Conservation (phyloP, 257 asterid genomes). For the Salvia rosmarinus region DNA sequence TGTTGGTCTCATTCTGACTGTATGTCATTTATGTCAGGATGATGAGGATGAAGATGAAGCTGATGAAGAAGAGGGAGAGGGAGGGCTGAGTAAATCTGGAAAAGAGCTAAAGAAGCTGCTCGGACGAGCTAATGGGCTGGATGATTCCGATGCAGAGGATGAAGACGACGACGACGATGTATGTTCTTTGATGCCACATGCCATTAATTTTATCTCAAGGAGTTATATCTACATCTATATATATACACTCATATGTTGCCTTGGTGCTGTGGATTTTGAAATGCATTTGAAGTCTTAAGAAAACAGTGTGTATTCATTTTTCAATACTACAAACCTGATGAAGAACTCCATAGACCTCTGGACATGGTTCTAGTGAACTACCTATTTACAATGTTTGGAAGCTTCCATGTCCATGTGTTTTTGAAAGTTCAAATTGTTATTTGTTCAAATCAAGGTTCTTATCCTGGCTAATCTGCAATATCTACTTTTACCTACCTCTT, state of each 20-base stretch:
- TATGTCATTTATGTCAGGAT: constrained; percentile 55
- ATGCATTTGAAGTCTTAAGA: not conserved
- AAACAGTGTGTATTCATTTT: constrained; percentile 12
- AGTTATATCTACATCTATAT: not conserved
- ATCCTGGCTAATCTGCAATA: not conserved
- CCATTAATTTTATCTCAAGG: constrained; percentile 13
- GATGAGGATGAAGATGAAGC: constrained; percentile 91
- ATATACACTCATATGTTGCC: not conserved
- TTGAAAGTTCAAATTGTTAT: constrained; percentile 6
- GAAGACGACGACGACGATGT: constrained; percentile 92
- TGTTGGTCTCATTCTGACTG: not conserved
- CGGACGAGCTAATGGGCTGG: constrained; percentile 80
- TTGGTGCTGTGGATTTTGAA: not conserved
- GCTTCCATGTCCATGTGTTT: constrained; percentile 16
- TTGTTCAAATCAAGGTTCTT: constrained; percentile 9
- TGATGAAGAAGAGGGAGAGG: constrained; percentile 70
- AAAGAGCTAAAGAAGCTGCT: constrained; percentile 95
- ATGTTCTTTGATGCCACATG: constrained; percentile 38
- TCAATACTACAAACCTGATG: not conserved
- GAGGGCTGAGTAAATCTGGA: constrained; percentile 93
- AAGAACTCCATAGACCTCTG: not conserved
- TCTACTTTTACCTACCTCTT: constrained; percentile 24
- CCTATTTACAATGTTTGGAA: not conserved
- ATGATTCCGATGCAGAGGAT: constrained; percentile 88
- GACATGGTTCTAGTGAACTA: not conserved